phyloP scores from a whole-genome alignment of 2,329 filamentous ascomycete genomes.

The Hymenoscyphus fructigenus region DNA sequence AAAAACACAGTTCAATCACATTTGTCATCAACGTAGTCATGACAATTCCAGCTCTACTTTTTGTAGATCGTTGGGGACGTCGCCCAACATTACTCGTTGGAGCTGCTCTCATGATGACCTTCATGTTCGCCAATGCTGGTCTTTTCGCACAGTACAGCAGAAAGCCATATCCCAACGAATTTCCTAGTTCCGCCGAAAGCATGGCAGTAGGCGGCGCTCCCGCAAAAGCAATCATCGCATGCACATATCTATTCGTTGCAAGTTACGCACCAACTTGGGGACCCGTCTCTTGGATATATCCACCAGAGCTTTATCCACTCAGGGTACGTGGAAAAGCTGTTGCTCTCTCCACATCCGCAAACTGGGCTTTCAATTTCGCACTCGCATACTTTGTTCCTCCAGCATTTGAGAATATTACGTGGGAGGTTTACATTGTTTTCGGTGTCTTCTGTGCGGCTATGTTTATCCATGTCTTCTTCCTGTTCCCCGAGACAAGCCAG shows the following conservation, averaged over 20 bases:
- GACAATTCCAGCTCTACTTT: constrained; percentile 74
- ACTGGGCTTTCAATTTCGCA: constrained; percentile 52
- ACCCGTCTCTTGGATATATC: constrained; percentile 50
- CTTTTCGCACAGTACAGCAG: constrained; percentile 46
- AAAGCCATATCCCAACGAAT: constrained; percentile 38
- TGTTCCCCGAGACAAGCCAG: constrained; percentile 56
- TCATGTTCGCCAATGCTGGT: constrained; percentile 47
- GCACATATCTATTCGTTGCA: constrained; percentile 64
- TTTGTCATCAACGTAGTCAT: constrained; percentile 79
- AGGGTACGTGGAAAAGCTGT: constrained; percentile 53
- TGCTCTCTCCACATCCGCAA: constrained; percentile 50
- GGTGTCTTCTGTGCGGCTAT: constrained; percentile 52
- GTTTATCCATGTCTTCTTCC: constrained; percentile 52
- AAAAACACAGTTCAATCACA: constrained; percentile 35
- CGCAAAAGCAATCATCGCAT: constrained; percentile 61
- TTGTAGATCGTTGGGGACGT: constrained; percentile 74
- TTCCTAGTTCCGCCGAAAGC: constrained; percentile 43
- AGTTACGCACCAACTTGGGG: constrained; percentile 53
- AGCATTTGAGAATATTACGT: constrained; percentile 46
- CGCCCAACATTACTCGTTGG: constrained; percentile 66
- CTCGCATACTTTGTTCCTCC: constrained; percentile 49
- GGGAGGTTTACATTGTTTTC: constrained; percentile 53
- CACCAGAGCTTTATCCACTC: constrained; percentile 49
- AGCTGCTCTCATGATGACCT: constrained; percentile 37
- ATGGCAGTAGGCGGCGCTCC: constrained; percentile 49